Evolutionary conservation across 2,329 filamentous ascomycete genomes (phyloP).

Genomic region (Xylariaceae sp.): DNA sequence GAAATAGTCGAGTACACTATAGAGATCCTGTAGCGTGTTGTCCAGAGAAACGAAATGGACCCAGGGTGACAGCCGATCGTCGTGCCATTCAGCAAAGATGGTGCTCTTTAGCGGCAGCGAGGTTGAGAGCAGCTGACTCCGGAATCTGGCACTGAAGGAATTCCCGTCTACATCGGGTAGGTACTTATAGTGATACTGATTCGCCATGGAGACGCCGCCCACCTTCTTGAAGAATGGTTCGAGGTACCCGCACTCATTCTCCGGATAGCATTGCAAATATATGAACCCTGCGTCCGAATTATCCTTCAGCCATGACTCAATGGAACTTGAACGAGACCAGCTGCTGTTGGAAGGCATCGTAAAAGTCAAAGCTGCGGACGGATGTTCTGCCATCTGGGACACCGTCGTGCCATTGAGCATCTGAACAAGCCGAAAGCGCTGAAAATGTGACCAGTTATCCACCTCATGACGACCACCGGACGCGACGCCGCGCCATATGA

Average conservation of each 20-base stretch:
- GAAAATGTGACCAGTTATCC: slow-evolving; percentile 60
- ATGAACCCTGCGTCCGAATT: slow-evolving; percentile 42
- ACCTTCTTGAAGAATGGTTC: slow-evolving; percentile 29
- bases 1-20: slow-evolving; percentile 62
- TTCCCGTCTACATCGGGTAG: slow-evolving; percentile 67
- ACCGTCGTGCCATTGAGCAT: slow-evolving; percentile 62
- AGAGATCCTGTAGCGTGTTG: slow-evolving; percentile 62
- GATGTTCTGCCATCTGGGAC: slow-evolving; percentile 37
- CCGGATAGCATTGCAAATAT: slow-evolving; percentile 32
- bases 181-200: slow-evolving; percentile 55
- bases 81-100: slow-evolving; percentile 71
- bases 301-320: slow-evolving; percentile 36
- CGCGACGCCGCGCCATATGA: slow-evolving; percentile 60
- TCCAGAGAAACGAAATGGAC: slow-evolving; percentile 69
- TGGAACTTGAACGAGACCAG: slow-evolving; percentile 26
- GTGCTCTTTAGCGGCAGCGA: slow-evolving; percentile 67
- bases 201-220: slow-evolving; percentile 34
- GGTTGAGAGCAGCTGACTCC: slow-evolving; percentile 58
- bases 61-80: slow-evolving; percentile 64
- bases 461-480: slow-evolving; percentile 48
- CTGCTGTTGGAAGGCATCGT: slow-evolving; percentile 32
- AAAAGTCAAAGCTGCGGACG: slow-evolving; percentile 37
- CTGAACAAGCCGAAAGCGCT: slow-evolving; percentile 62
- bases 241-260: slow-evolving; percentile 33
- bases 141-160: slow-evolving; percentile 58